Percentiles rank a stretch among this genome's conserved stretches.
These are phyloP conservation scores for Macrophomina pseudophaseolina DNA, from an alignment of 2,329 filamentous ascomycete genomes.

Conservation along the genomic window DNA sequence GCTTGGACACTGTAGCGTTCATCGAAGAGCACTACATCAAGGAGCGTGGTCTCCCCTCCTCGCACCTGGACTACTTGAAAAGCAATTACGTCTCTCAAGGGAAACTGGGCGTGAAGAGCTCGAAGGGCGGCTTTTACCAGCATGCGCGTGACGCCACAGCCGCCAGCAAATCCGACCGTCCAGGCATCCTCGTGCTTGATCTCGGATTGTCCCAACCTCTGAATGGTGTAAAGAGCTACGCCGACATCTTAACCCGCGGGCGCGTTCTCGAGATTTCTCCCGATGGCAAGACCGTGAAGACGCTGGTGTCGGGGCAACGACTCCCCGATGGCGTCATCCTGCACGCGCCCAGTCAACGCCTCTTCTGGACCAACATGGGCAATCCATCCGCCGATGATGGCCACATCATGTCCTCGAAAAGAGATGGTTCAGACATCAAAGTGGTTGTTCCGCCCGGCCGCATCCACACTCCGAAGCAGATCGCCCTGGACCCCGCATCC, in stretches of 20 bases:
- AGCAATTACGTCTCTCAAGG: conserved; percentile 54
- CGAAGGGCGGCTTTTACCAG: conserved; percentile 44
- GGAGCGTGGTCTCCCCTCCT: conserved; percentile 51
- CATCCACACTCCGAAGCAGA: conserved; percentile 57
- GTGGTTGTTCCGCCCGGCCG: conserved; percentile 51
- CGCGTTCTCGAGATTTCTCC: conserved; percentile 6
- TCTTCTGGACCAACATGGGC: conserved; percentile 41
- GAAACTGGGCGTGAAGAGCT: conserved; percentile 52
- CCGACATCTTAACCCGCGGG: background rate
- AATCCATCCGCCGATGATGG: conserved; percentile 43
- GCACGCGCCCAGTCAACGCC: conserved; percentile 29
- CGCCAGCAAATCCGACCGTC: background rate
- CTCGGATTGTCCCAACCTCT: conserved; percentile 12
- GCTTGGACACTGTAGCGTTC: conserved; percentile 59
- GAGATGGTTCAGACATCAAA: conserved; percentile 55
- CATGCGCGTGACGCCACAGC: background rate
- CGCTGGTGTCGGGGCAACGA: background rate
- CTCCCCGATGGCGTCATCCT: conserved; percentile 42
- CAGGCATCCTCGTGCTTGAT: conserved; percentile 18
- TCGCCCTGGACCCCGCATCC: conserved; percentile 39
- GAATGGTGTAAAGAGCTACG: background rate
- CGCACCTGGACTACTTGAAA: conserved; percentile 52
- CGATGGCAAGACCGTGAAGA: background rate
- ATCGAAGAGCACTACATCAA: conserved; percentile 61
- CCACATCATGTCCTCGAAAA: conserved; percentile 49